A percentile compares a stretch with the other conserved stretches of the same genome.
phyloP scores from a whole-genome alignment of 2,329 filamentous ascomycete genomes.

The Periconia macrospinosa region DNA sequence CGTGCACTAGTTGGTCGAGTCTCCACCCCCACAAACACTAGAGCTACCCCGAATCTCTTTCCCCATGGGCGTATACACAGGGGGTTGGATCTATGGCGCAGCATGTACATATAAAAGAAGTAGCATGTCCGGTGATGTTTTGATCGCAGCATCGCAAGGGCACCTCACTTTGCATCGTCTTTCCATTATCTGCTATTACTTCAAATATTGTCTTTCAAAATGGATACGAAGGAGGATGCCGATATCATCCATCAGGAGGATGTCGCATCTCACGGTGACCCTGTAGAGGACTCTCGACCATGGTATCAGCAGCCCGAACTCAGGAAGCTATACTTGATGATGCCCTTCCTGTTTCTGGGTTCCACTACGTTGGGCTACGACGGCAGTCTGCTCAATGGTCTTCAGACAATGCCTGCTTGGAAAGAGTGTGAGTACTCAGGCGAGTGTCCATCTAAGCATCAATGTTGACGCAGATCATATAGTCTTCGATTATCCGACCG shows the following conservation, averaged over 20 bases:
- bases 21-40: too few species aligned
- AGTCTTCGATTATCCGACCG: slow-evolving; percentile 46
- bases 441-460: background rate
- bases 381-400: slow-evolving; percentile 19
- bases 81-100: too few species aligned
- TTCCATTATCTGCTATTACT: background rate
- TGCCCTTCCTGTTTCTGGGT: slow-evolving; percentile 20
- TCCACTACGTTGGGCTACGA: slow-evolving; percentile 21
- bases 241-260: slow-evolving; percentile 17
- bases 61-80: too few species aligned
- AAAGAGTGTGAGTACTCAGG: slow-evolving; percentile 12
- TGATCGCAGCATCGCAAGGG: too few species aligned
- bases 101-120: too few species aligned
- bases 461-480: slow-evolving; percentile 18
- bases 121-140: too few species aligned
- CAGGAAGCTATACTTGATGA: slow-evolving; percentile 20
- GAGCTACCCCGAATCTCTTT: slow-evolving; percentile 1
- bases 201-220: background rate
- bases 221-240: slow-evolving; percentile 8
- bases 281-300: slow-evolving; percentile 14
- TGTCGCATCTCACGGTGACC: slow-evolving; percentile 1
- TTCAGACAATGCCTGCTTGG: slow-evolving; percentile 23
- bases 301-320: slow-evolving; percentile 22
- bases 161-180: too few species aligned
- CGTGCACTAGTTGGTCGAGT: background rate